Conservation (phyloP, 2,329 filamentous ascomycete species). For the Biscogniauxia marginata region DNA sequence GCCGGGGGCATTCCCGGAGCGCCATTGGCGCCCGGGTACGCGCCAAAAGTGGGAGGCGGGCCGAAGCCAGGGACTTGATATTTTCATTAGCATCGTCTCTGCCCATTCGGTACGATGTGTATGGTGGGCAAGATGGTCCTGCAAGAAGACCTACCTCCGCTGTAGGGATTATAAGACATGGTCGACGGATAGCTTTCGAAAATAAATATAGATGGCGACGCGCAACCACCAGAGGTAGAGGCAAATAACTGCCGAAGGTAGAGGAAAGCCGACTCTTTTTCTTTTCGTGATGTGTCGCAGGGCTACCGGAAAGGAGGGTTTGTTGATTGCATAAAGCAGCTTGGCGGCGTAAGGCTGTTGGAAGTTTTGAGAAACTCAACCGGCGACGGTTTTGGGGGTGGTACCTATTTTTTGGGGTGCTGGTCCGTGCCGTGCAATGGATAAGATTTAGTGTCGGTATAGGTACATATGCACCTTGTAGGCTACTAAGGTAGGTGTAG, state of each 20-base stretch:
- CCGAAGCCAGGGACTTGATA: slow-evolving; percentile 62
- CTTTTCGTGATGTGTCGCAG: background rate
- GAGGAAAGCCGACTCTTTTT: background rate
- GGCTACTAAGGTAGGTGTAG: too few relatives aligned
- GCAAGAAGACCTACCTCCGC: slow-evolving; percentile 36
- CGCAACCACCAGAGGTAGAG: background rate
- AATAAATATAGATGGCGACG: background rate
- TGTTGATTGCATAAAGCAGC: background rate
- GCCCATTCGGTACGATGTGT: background rate
- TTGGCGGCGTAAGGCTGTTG: background rate
- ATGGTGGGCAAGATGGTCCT: background rate
- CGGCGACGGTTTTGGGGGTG: too few relatives aligned
- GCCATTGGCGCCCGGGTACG: slow-evolving; percentile 60
- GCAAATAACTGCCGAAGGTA: too few relatives aligned
- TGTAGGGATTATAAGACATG: slow-evolving; percentile 63
- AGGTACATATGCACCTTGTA: too few relatives aligned
- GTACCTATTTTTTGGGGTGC: too few relatives aligned
- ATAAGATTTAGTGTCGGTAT: too few relatives aligned
- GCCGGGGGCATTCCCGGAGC: slow-evolving; percentile 72
- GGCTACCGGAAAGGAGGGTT: background rate
- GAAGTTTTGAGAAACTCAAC: too few relatives aligned
- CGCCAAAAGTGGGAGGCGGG: slow-evolving; percentile 69
- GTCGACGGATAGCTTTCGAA: slow-evolving; percentile 5
- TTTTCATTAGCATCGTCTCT: slow-evolving; percentile 22
- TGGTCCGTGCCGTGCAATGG: too few relatives aligned